These are phyloP conservation scores for Pistacia vera DNA, from an alignment of 345 rosid genomes.

Conservation along the genomic window DNA sequence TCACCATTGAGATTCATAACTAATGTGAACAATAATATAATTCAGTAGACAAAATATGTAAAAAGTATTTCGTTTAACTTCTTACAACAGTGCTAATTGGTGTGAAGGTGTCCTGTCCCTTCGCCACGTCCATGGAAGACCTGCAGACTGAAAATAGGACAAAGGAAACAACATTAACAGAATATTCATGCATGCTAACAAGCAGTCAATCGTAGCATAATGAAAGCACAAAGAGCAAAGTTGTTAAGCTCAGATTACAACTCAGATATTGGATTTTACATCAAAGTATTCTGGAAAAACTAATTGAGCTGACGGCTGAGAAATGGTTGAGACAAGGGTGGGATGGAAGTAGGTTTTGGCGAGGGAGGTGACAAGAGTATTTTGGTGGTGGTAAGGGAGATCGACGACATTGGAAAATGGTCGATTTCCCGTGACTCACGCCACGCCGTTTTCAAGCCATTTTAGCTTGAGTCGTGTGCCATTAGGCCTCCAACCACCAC, in stretches of 20 bases:
- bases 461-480: too few relatives aligned
- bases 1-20: neutral
- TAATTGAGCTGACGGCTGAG: too few relatives aligned
- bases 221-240: neutral
- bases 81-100: slow-evolving; percentile 91
- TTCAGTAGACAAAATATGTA: slow-evolving; percentile 11
- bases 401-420: too few relatives aligned
- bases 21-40: neutral
- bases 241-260: neutral
- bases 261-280: neutral
- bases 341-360: too few relatives aligned
- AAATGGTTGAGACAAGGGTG: too few relatives aligned
- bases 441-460: too few relatives aligned
- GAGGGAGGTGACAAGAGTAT: too few relatives aligned
- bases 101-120: slow-evolving; percentile 93
- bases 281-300: too few relatives aligned
- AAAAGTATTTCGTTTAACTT: slow-evolving; percentile 12
- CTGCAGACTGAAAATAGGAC: slow-evolving; percentile 60
- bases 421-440: too few relatives aligned
- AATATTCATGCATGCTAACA: neutral
- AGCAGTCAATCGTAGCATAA: neutral
- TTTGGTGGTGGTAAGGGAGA: too few relatives aligned
- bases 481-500: too few relatives aligned
- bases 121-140: slow-evolving; percentile 97
- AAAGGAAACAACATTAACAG: slow-evolving; percentile 1